Base-by-base conservation (phyloP, 1,284 basidiomycete genomes). In the Melampsora occidentalis region DNA sequence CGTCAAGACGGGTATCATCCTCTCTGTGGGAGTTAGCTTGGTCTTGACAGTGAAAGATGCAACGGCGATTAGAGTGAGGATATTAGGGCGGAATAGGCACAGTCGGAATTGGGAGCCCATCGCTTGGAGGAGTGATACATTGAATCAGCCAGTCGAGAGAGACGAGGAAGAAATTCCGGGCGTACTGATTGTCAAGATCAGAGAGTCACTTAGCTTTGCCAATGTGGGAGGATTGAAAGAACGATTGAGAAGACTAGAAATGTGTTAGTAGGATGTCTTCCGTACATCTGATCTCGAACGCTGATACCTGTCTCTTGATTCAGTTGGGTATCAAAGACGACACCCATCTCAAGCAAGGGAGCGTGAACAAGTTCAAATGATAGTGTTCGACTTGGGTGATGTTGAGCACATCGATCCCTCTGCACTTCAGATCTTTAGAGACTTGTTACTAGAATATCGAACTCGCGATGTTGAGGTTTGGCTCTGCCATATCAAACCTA, bases 81-180 rank as follows among this genome's bases (percentile, higher is more conserved):
- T 76, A 31, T 65, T 76, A 89, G 92, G 92, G 9, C 87, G 90
- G 18, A 87, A 93, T 46, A 91, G 90, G 22, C 90, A 90, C 18
- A 91, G 91, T 0, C 89, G 91, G 79, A 84, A 87, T 77, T 94
- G 92, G 91, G 91, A 90, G 78, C 88, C 92, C 1, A 87, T 93
- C 51, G 84, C 68, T 48, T 53, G 63, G 16, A 66, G 61, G 48
- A 57, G 25, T 57, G 53, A 57, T 22, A 57, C 53, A 5, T 64
- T 80, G 53, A 78, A 75, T 49, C 88, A 90, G 77, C 92, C 93
- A 80, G 89, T 90, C 77, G 88, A 89, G 0, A 90, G 91, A 77
- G 90, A 89, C 0, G 90, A 92, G 80, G 90, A 90, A 79, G 87
- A 90, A 67, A 83, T 85, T 6, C 87, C 89, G 1, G 92, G 92